Evolutionary conservation across 805 yeast genomes (phyloP).

Genomic region (Kodamaea kakaduensis): DNA sequence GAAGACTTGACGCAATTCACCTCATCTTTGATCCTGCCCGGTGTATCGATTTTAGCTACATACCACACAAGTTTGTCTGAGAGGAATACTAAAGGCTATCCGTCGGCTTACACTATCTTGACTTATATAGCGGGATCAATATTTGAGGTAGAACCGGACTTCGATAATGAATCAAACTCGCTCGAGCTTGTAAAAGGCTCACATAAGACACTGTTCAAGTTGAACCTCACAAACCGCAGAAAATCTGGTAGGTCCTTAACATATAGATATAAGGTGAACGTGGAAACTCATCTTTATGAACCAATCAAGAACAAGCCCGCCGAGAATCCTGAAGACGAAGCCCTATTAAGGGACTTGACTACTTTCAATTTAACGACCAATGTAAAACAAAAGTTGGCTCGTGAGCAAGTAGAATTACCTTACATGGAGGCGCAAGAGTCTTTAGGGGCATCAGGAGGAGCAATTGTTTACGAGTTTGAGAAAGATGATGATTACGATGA

Average conservation of each 20-base stretch:
- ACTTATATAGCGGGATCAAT: constrained; percentile 73
- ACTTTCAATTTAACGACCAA: constrained; percentile 83
- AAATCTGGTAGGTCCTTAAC: constrained; percentile 77
- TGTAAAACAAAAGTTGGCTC: constrained; percentile 68
- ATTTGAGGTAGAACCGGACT: constrained; percentile 54
- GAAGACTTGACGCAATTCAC: constrained; percentile 48
- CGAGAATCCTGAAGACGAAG: constrained; percentile 43
- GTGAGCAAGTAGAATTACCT: constrained; percentile 87
- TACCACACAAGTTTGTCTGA: constrained; percentile 36
- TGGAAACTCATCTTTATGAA: constrained; percentile 40
- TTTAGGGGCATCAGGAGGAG: constrained; percentile 66
- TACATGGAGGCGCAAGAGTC: constrained; percentile 81
- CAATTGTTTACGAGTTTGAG: constrained; percentile 92
- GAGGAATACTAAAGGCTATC: constrained; percentile 37
- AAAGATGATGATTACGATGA: constrained; percentile 98
- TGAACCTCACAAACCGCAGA: constrained; percentile 63
- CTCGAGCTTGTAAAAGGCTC: constrained; percentile 48
- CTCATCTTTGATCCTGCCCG: constrained; percentile 39
- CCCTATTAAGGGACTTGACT: constrained; percentile 65
- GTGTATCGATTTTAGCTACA: constrained; percentile 29
- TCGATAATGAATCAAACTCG: constrained; percentile 34
- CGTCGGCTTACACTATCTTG: constrained; percentile 49
- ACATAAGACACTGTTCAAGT: constrained; percentile 45
- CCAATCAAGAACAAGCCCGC: constrained; percentile 20
- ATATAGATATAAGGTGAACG: constrained; percentile 52